These are phyloP conservation scores for Monosporascus sp. DNA, from an alignment of 2,329 filamentous ascomycete species.

Conservation along the genomic window DNA sequence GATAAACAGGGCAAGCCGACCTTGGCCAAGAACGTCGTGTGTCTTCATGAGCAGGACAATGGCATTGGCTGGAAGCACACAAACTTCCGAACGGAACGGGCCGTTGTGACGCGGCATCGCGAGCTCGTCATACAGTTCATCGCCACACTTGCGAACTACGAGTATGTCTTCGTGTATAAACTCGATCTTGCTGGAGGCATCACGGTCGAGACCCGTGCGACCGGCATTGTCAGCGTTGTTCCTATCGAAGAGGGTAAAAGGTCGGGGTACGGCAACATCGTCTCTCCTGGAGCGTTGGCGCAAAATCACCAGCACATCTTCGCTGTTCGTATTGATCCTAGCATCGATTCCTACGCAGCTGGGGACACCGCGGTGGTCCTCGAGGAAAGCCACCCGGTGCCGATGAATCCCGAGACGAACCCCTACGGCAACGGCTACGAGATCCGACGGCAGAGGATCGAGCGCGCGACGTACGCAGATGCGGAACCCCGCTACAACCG, in stretches of 20 bases:
- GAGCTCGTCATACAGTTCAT: constrained; percentile 64
- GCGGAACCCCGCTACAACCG: constrained; percentile 49
- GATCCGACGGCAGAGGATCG: constrained; percentile 41
- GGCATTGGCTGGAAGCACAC: constrained; percentile 68
- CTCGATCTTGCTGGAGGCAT: constrained; percentile 60
- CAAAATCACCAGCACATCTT: constrained; percentile 67
- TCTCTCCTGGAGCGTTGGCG: constrained; percentile 56
- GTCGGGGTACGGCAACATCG: constrained; percentile 56
- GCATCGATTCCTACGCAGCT: constrained; percentile 38
- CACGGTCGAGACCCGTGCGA: constrained; percentile 57
- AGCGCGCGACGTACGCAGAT: constrained; percentile 41
- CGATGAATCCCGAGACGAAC: constrained; percentile 46
- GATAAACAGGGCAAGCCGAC: constrained; percentile 48
- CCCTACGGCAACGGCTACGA: constrained; percentile 58
- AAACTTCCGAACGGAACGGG: constrained; percentile 58
- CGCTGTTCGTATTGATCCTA: constrained; percentile 57
- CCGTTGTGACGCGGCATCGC: constrained; percentile 55
- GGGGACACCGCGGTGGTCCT: constrained; percentile 21
- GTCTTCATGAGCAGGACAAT: constrained; percentile 64
- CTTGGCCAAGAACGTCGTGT: constrained; percentile 55
- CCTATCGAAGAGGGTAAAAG: constrained; percentile 49
- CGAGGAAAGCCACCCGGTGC: constrained; percentile 25
- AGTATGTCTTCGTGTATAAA: constrained; percentile 61
- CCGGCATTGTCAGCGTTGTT: constrained; percentile 63
- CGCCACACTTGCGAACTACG: constrained; percentile 65